phyloP scores from a whole-genome alignment of 176 grass and related monocot genomes.

The Juncus inflexus region DNA sequence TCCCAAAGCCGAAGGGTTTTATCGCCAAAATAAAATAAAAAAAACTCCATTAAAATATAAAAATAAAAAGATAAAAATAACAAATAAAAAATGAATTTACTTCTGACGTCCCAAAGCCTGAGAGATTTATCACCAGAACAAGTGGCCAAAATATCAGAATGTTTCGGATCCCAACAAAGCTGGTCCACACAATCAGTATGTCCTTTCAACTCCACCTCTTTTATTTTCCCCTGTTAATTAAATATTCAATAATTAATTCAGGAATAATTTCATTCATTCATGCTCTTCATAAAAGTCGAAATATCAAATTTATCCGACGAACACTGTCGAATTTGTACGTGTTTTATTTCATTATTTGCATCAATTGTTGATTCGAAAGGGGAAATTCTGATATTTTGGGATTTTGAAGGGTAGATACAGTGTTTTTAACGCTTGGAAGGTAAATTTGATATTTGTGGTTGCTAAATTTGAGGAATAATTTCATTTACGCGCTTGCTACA shows the following conservation, averaged over 20 bases:
- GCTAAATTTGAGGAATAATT: no score
- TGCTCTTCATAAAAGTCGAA: not conserved
- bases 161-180: conserved; percentile 98
- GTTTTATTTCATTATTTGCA: no score
- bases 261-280: not conserved
- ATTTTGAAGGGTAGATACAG: no score
- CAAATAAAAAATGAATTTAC: conserved; percentile 56
- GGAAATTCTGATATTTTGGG: no score
- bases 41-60: no score
- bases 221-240: conserved; percentile 78
- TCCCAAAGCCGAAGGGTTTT: no score
- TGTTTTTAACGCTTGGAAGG: no score
- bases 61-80: conserved; percentile 14
- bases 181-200: conserved; percentile 97
- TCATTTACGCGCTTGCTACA: not conserved
- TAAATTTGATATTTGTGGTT: no score
- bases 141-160: conserved; percentile 92
- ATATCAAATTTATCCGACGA: not conserved
- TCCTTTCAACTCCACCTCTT: conserved; percentile 97
- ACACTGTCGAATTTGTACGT: not conserved
- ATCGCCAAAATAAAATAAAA: no score
- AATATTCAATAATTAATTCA: conserved; percentile 13
- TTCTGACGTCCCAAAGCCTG: conserved; percentile 94
- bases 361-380: no score
- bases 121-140: conserved; percentile 95